These are phyloP conservation scores for Gossypium turneri DNA, from an alignment of 345 rosid species.

Conservation along the genomic window DNA sequence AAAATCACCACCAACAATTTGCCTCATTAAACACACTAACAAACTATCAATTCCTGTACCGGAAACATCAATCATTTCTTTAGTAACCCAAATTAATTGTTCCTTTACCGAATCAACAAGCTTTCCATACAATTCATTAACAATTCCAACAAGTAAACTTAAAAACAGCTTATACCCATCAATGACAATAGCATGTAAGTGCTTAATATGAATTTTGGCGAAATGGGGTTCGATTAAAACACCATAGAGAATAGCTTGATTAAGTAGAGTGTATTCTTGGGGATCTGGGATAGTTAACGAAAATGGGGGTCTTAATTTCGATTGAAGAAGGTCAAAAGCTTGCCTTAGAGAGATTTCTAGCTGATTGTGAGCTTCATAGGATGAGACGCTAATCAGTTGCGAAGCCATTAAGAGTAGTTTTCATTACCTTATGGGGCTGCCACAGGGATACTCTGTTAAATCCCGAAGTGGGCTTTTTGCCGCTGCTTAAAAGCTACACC, in stretches of 20 bases:
- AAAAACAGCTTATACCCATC: conserved; percentile 69
- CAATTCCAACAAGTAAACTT: conserved; percentile 36
- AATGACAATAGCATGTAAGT: conserved; percentile 62
- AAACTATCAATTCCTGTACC: conserved; percentile 51
- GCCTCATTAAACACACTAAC: conserved; percentile 52
- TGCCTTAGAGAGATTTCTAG: conserved; percentile 54
- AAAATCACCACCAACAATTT: conserved; percentile 66
- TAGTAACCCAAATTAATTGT: conserved; percentile 61
- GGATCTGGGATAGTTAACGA: conserved; percentile 44
- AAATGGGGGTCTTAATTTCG: conserved; percentile 61
- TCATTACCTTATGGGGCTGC: neutral
- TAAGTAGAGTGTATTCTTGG: conserved; percentile 50
- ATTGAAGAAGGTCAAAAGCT: conserved; percentile 46
- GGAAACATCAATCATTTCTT: conserved; percentile 62
- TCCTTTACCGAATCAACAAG: conserved; percentile 49
- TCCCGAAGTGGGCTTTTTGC: neutral
- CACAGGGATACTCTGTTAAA: neutral
- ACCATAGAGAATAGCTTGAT: conserved; percentile 59
- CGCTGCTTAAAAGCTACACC: neutral
- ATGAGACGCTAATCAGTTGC: conserved; percentile 33
- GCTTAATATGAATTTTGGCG: conserved; percentile 49
- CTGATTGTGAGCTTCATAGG: conserved; percentile 48
- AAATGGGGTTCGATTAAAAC: conserved; percentile 44
- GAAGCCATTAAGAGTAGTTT: conserved; percentile 31
- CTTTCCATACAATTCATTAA: conserved; percentile 50